Percentiles rank a stretch among this genome's conserved stretches.
phyloP scores from a whole-genome alignment of 768 basidiomycete genomes.

The Hygrophorus pudorinus region DNA sequence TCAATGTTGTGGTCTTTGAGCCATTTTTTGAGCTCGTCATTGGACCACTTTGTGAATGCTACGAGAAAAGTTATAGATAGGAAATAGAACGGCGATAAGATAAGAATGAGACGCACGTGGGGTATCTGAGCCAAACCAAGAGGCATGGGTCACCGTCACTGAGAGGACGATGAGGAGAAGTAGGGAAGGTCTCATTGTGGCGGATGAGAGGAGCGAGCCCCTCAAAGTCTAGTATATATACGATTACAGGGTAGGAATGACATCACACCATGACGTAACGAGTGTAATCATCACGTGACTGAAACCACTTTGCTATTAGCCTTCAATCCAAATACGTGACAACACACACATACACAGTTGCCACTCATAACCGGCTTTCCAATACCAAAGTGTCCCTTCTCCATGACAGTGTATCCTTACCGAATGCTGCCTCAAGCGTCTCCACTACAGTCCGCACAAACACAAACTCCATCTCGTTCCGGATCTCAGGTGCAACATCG shows the following conservation, averaged over 20 bases:
- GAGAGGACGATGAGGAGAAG: constrained; percentile 23
- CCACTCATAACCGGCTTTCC: constrained; percentile 39
- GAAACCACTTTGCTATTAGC: too few relatives aligned
- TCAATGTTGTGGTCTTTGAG: constrained; percentile 56
- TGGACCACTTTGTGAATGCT: constrained; percentile 47
- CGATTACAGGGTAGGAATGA: too few relatives aligned
- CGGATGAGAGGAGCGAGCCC: neutral
- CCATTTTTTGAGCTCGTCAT: constrained; percentile 55
- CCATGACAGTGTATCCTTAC: constrained; percentile 59
- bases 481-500: constrained; percentile 68
- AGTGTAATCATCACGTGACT: too few relatives aligned
- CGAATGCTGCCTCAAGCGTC: constrained; percentile 77
- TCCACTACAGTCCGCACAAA: constrained; percentile 76
- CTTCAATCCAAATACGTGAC: too few relatives aligned
- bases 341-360: too few relatives aligned
- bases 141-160: constrained; percentile 31
- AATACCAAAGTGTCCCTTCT: constrained; percentile 39
- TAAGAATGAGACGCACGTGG: constrained; percentile 14
- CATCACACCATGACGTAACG: too few relatives aligned
- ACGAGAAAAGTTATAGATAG: constrained; percentile 14
- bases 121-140: constrained; percentile 41
- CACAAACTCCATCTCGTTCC: constrained; percentile 67
- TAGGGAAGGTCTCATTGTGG: constrained; percentile 21
- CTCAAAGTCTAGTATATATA: too few relatives aligned
- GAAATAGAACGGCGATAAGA: neutral